phyloP scores from a whole-genome alignment of 371 early-diverging fungal species.

The Zopfochytrium polystomum region DNA sequence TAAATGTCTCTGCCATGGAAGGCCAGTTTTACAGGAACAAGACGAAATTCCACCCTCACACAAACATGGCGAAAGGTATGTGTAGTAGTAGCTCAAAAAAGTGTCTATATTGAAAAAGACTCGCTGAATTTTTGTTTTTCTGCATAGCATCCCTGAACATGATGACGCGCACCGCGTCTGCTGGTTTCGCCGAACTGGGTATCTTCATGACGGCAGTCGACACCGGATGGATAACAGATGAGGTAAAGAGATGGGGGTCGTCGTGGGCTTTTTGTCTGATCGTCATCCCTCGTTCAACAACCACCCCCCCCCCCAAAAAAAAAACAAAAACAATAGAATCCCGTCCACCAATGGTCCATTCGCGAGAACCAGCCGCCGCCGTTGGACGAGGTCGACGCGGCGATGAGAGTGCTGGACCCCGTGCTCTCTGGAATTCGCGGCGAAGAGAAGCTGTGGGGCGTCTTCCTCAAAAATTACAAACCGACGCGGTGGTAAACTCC shows the following conservation, averaged over 20 bases:
- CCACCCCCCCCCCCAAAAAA: background rate
- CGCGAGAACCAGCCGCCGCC: constrained; percentile 39
- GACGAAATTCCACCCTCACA: constrained; percentile 44
- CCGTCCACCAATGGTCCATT: constrained; percentile 35
- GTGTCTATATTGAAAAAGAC: background rate
- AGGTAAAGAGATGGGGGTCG: constrained; percentile 11
- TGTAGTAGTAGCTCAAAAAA: background rate
- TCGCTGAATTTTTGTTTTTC: background rate
- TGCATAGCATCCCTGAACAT: constrained; percentile 40
- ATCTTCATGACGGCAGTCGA: constrained; percentile 52
- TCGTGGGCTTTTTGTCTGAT: background rate
- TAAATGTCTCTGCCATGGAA: constrained; percentile 51
- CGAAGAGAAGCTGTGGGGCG: constrained; percentile 43
- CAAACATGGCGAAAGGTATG: constrained; percentile 44
- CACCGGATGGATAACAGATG: constrained; percentile 53
- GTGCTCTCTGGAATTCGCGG: constrained; percentile 40
- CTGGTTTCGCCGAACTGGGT: constrained; percentile 32
- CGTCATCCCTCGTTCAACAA: background rate
- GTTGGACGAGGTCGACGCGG: constrained; percentile 50
- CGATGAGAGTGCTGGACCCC: constrained; percentile 50
- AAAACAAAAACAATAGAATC: constrained; percentile 21
- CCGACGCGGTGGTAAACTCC: constrained; percentile 40
- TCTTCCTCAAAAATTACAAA: constrained; percentile 48
- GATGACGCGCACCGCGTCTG: constrained; percentile 48
- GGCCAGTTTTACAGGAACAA: constrained; percentile 52